Evolutionary conservation across 2,329 filamentous ascomycete genomes (phyloP).

Genomic region (Trichoderma breve): DNA sequence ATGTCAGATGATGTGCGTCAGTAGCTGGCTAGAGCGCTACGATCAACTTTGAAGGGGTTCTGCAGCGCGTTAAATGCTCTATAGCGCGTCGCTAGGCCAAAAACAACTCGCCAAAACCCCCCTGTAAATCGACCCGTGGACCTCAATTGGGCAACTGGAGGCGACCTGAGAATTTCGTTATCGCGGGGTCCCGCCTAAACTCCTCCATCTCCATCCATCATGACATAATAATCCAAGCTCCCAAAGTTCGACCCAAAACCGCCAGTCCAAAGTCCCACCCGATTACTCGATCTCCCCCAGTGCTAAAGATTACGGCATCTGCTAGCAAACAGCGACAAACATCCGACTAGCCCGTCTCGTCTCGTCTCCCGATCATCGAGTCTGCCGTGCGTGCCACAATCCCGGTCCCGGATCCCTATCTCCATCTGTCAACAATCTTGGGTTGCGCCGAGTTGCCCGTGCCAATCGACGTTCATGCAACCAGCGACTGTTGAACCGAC

Average conservation of each 20-base stretch:
- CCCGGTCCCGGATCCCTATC: neutral
- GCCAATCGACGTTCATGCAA: conserved; percentile 33
- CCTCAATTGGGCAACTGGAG: neutral
- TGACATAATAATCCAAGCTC: conserved; percentile 23
- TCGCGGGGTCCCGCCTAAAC: conserved; percentile 20
- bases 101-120: conserved; percentile 15
- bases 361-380: neutral
- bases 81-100: conserved; percentile 1
- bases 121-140: conserved; percentile 16
- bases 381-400: neutral
- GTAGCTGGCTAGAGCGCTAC: neutral
- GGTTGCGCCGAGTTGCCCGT: conserved; percentile 3
- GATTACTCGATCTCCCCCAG: conserved; percentile 1
- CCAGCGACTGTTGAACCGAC: conserved; percentile 30
- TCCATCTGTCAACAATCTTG: neutral
- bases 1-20: neutral
- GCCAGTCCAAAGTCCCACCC: conserved; percentile 5
- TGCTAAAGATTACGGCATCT: neutral
- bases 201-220: conserved; percentile 18
- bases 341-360: neutral
- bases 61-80: neutral
- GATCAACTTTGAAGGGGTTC: neutral
- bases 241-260: conserved; percentile 2
- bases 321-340: neutral
- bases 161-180: conserved; percentile 25